phyloP scores from a whole-genome alignment of 108 stramenopile species.

The Fistulifera pelliculosa region DNA sequence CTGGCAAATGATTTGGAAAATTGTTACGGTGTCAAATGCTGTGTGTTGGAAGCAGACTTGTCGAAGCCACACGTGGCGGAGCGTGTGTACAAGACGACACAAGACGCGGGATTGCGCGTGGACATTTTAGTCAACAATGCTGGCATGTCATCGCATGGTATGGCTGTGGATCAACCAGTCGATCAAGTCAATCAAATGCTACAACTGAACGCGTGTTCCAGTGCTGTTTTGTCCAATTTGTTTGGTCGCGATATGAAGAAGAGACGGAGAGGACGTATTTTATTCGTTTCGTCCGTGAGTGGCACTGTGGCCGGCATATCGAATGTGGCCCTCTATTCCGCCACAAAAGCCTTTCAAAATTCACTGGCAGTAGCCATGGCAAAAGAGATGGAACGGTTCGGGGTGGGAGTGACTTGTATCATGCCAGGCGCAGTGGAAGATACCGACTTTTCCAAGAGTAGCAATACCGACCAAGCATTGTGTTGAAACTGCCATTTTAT shows the following conservation, averaged over 20 bases:
- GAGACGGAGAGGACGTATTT: constrained; percentile 61
- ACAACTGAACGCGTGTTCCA: constrained; percentile 51
- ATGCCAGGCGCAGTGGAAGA: constrained; percentile 74
- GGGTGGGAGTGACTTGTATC: constrained; percentile 82
- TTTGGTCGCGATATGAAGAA: constrained; percentile 79
- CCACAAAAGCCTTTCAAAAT: constrained; percentile 74
- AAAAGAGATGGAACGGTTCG: constrained; percentile 71
- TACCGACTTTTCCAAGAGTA: constrained; percentile 50
- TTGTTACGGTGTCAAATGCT: constrained; percentile 72
- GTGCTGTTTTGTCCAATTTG: constrained; percentile 41
- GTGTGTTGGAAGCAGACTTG: constrained; percentile 66
- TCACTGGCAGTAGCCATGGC: constrained; percentile 54
- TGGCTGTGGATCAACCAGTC: constrained; percentile 33
- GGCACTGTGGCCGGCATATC: constrained; percentile 54
- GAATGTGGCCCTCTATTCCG: constrained; percentile 67
- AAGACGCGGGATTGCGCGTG: constrained; percentile 47
- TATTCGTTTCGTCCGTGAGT: constrained; percentile 68
- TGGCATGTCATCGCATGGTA: constrained; percentile 54
- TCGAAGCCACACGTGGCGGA: constrained; percentile 47
- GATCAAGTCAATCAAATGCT: constrained; percentile 45
- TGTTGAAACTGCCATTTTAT: constrained; percentile 78
- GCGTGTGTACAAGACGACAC: constrained; percentile 55
- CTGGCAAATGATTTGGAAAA: constrained; percentile 73
- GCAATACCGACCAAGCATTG: constrained; percentile 44
- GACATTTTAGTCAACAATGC: constrained; percentile 79